These are phyloP conservation scores for Marasmius sp. DNA, from an alignment of 1,284 basidiomycete species.

Conservation along the genomic window DNA sequence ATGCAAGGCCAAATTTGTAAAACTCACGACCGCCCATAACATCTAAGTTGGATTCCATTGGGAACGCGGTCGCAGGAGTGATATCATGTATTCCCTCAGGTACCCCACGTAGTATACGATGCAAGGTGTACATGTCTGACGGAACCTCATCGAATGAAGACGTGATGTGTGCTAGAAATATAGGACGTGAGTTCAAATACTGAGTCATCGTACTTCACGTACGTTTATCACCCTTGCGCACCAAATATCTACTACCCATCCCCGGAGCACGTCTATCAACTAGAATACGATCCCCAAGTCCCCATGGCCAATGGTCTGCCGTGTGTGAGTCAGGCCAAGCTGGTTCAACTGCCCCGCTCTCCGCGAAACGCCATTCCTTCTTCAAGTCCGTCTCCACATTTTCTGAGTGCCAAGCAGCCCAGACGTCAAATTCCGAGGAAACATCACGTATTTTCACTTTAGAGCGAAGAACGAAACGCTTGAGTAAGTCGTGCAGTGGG, in stretches of 20 bases:
- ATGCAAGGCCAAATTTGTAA: conserved; percentile 8
- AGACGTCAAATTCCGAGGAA: conserved; percentile 74
- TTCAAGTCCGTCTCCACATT: conserved; percentile 36
- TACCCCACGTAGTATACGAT: conserved; percentile 82
- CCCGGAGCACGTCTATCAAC: conserved; percentile 73
- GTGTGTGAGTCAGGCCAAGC: conserved; percentile 44
- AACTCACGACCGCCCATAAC: conserved; percentile 86
- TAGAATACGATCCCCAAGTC: conserved; percentile 46
- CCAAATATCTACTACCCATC: conserved; percentile 75
- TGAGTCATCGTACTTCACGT: conserved; percentile 33
- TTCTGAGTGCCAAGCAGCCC: conserved; percentile 74
- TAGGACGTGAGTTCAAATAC: conserved; percentile 5
- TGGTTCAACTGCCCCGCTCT: conserved; percentile 70
- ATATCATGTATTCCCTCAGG: conserved; percentile 88
- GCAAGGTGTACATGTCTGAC: conserved; percentile 67
- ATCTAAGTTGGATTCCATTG: conserved; percentile 93
- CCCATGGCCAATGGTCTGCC: conserved; percentile 60
- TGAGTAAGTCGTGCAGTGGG: conserved; percentile 65
- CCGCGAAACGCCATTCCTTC: conserved; percentile 53
- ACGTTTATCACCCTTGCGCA: conserved; percentile 73
- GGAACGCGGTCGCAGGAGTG: conserved; percentile 75
- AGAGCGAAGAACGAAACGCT: conserved; percentile 85
- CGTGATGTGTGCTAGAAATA: conserved; percentile 49
- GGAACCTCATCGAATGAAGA: conserved; percentile 53
- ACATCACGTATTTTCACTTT: conserved; percentile 86